Conservation (phyloP, 768 basidiomycete genomes). For the Sutorius australiensis region DNA sequence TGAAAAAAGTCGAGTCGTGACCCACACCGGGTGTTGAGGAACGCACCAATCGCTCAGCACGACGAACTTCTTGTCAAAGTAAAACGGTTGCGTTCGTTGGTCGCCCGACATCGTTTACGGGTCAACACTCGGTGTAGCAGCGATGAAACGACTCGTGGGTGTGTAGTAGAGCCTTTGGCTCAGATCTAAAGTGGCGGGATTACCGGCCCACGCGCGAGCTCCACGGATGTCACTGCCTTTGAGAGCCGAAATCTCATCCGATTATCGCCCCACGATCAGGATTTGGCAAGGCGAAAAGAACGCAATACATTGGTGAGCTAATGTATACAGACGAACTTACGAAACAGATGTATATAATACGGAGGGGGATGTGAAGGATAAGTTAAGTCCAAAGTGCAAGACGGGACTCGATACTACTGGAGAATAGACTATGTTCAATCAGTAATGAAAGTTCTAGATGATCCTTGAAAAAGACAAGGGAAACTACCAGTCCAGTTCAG, state of each 20-base stretch:
- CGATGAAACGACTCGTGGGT: neutral
- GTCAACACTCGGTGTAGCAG: neutral
- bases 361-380: constrained; percentile 10
- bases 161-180: neutral
- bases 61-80: constrained; percentile 72
- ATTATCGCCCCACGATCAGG: constrained; percentile 19
- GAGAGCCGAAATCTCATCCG: constrained; percentile 1
- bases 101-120: constrained; percentile 11
- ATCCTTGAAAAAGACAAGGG: neutral
- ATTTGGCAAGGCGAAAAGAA: neutral
- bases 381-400: constrained; percentile 10
- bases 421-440: constrained; percentile 3
- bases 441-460: constrained; percentile 1
- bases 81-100: constrained; percentile 18
- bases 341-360: neutral
- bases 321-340: constrained; percentile 5
- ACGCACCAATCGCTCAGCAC: constrained; percentile 87
- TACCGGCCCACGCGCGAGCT: neutral
- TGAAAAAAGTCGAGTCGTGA: constrained; percentile 26
- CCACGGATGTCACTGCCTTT: neutral
- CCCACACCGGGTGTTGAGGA: neutral
- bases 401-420: neutral
- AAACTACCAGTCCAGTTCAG: constrained; percentile 72
- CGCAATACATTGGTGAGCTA: neutral
- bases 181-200: neutral